Evolutionary conservation across 176 grass and related monocot species (phyloP), one percentile per base, ranked within the genome.

Genomic region (Leersia perrieri): DNA sequence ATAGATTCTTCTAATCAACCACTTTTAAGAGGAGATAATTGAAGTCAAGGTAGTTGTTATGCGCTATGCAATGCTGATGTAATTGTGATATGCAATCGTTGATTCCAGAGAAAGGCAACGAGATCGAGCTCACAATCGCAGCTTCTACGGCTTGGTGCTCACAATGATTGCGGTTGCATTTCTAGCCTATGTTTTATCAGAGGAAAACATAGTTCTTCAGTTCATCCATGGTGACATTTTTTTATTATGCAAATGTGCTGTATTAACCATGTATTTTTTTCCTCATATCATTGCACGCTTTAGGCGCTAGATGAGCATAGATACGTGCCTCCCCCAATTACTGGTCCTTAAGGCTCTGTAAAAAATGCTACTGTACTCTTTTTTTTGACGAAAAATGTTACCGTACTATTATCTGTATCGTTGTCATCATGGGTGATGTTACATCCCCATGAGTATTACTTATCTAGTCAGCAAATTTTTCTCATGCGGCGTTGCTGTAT

Each of bases 1-100:
- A 22, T 73, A 90, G 91, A 75, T 73, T 61, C 82, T 83, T 69
- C 20, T 68, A 70, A 29, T 30, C 72, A 68, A 53, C 85, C 91
- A 80, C 91, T 90, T 83, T 55, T 94, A 68, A 36, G 16, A 47
- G 82, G 53, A 27, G 86, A 72, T 62, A 76, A 36, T 76, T 88
- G 79, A 88, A 29, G 36, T 14, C 3, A 23, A 67, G 51, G 39
- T 3, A 11, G 26, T 28, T 51, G 5, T 18, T 51, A 20, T 22
- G 47, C 16, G 6, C 5, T 20, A 66, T 69, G 11, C 11, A 28
- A 25, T 33, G 11, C n/a, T 61, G 25, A 4, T 39, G 9, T 38
- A 16, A 20, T 55, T 45, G 63, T 22, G 44, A 42, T 81, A 67
- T 51, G 55, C 23, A 25, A 11, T 36, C 20, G 27, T 71, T 72